phyloP scores from a whole-genome alignment of 805 yeast species.

The Wickerhamomyces bisporus region DNA sequence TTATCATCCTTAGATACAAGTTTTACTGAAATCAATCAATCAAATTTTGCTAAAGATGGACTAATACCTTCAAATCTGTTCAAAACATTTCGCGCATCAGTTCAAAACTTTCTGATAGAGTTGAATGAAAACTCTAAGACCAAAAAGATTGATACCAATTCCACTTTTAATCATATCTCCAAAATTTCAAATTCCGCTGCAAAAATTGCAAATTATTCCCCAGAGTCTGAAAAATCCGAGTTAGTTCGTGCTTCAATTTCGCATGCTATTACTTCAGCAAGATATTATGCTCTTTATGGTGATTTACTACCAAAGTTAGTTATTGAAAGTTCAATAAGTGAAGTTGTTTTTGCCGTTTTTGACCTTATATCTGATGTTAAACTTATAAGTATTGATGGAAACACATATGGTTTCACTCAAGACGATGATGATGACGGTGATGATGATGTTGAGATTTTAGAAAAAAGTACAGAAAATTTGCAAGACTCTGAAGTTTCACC shows the following conservation, averaged over 20 bases:
- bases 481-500: constrained; percentile 31
- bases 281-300: constrained; percentile 64
- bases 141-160: constrained; percentile 20
- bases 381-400: constrained; percentile 23
- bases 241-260: constrained; percentile 63
- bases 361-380: constrained; percentile 54
- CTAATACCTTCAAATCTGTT: constrained; percentile 41
- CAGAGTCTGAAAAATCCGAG: constrained; percentile 36
- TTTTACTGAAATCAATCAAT: constrained; percentile 25
- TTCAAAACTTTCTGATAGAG: constrained; percentile 39
- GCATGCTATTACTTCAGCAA: constrained; percentile 68
- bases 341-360: constrained; percentile 61
- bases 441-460: not conserved
- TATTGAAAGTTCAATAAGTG: constrained; percentile 71
- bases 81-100: constrained; percentile 40
- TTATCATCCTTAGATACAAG: constrained; percentile 17
- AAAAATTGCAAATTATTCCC: constrained; percentile 23
- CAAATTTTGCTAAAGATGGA: constrained; percentile 35
- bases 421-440: not conserved
- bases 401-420: not conserved
- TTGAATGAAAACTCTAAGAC: constrained; percentile 24
- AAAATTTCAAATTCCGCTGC: constrained; percentile 37
- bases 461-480: not conserved
- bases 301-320: constrained; percentile 65
- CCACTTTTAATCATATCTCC: constrained; percentile 48